Conservation (phyloP, 2,329 filamentous ascomycete species). For the Colletotrichum simmondsii region DNA sequence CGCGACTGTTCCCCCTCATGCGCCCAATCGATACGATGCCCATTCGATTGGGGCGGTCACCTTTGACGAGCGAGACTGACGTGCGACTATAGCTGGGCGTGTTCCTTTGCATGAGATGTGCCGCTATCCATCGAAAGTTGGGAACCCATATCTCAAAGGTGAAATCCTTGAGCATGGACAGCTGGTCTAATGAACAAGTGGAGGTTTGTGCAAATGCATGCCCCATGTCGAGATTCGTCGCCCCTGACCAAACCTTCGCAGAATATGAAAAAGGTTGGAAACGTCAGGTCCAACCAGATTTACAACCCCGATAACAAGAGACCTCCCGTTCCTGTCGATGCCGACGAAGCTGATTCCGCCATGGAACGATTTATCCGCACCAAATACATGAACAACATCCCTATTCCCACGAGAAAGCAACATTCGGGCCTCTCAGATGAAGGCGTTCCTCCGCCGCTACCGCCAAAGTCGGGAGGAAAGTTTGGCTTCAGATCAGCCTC, state of each 20-base stretch:
- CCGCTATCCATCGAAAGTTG: constrained; percentile 92
- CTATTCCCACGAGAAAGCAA: constrained; percentile 48
- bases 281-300: constrained; percentile 83
- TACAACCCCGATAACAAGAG: constrained; percentile 89
- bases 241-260: constrained; percentile 48
- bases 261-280: constrained; percentile 96
- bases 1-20: constrained; percentile 36
- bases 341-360: constrained; percentile 90
- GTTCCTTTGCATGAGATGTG: constrained; percentile 98
- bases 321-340: constrained; percentile 87
- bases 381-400: constrained; percentile 80
- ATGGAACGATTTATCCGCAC: constrained; percentile 96
- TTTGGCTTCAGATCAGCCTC: constrained; percentile 69
- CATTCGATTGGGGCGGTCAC: not conserved
- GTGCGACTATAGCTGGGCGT: constrained; percentile 78
- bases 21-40: constrained; percentile 3
- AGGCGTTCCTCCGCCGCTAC: constrained; percentile 68
- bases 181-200: constrained; percentile 94
- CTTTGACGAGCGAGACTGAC: constrained; percentile 22
- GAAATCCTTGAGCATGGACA: constrained; percentile 98
- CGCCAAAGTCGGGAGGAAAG: constrained; percentile 73
- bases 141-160: constrained; percentile 99
- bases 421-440: constrained; percentile 66
- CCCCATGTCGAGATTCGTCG: not conserved
- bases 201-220: constrained; percentile 71